Conservation (phyloP, 1,139 yeast species). For the Scheffersomyces parashehatae region DNA sequence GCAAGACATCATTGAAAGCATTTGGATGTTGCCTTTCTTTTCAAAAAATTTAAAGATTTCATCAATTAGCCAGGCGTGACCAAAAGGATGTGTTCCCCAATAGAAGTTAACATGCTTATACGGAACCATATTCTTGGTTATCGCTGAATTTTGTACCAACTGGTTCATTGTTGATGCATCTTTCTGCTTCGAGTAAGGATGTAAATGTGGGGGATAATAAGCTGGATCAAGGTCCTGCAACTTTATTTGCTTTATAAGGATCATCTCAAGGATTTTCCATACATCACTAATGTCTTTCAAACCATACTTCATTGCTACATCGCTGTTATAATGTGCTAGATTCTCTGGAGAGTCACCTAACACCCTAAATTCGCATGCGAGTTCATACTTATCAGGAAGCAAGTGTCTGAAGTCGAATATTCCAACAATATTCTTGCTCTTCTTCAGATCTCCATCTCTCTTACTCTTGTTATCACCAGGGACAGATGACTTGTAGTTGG, state of each 20-base stretch:
- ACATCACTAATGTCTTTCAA: conserved; percentile 66
- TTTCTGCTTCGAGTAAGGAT: conserved; percentile 4
- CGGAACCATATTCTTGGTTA: conserved; percentile 16
- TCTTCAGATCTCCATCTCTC: conserved; percentile 18
- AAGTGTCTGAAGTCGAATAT: conserved; percentile 68
- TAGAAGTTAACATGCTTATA: conserved; percentile 36
- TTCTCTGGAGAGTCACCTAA: conserved; percentile 66
- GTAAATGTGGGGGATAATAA: conserved; percentile 6
- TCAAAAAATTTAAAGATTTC: conserved; percentile 70
- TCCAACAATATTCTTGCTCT: conserved; percentile 54
- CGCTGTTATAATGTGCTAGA: conserved; percentile 67
- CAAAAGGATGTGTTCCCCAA: conserved; percentile 87
- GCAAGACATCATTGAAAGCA: conserved; percentile 89
- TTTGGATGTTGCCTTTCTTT: conserved; percentile 67
- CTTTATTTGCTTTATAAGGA: conserved; percentile 35
- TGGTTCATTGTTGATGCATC: conserved; percentile 19
- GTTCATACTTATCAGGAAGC: conserved; percentile 73
- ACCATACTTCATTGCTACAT: conserved; percentile 69
- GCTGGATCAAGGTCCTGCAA: conserved; percentile 13
- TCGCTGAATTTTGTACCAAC: conserved; percentile 16
- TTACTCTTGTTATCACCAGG: conserved; percentile 20
- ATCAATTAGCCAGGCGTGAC: conserved; percentile 68
- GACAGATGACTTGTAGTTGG: conserved; percentile 30
- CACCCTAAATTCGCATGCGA: conserved; percentile 76
- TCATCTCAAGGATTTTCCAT: conserved; percentile 68